A percentile compares a stretch with the other conserved stretches of the same genome.
Evolutionary conservation across 495 filamentous ascomycete species (phyloP).

Genomic region (Aspergillus bridgeri): DNA sequence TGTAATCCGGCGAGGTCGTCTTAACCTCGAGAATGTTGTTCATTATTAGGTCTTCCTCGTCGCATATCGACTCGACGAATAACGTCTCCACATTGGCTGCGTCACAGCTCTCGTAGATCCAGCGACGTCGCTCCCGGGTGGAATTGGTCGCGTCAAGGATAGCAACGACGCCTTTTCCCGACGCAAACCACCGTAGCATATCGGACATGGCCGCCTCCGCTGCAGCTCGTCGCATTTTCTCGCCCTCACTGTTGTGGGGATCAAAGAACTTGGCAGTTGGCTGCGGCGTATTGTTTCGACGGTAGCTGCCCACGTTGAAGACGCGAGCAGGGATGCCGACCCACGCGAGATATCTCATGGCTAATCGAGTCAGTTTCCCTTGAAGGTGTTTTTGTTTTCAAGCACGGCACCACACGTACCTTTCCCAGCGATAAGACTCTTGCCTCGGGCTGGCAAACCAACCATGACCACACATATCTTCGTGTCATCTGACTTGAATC

Average conservation of each 20-base stretch:
- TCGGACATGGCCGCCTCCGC: slow-evolving; percentile 86
- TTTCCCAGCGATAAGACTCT: slow-evolving; percentile 95
- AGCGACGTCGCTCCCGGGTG: slow-evolving; percentile 80
- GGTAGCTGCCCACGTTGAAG: slow-evolving; percentile 97
- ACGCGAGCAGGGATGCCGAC: slow-evolving; percentile 86
- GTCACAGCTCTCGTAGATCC: slow-evolving; percentile 77
- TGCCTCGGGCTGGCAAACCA: slow-evolving; percentile 88
- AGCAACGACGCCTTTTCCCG: slow-evolving; percentile 71
- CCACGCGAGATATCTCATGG: slow-evolving; percentile 93
- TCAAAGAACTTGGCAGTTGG: slow-evolving; percentile 93
- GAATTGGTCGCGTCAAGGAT: slow-evolving; percentile 96
- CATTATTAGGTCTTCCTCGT: slow-evolving; percentile 93
- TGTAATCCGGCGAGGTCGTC: slow-evolving; percentile 91
- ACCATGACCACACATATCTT: slow-evolving; percentile 99
- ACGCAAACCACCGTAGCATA: slow-evolving; percentile 86
- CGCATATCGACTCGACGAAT: slow-evolving; percentile 94
- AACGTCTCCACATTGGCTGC: slow-evolving; percentile 79
- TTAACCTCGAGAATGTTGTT: slow-evolving; percentile 97
- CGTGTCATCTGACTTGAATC: slow-evolving; percentile 81
- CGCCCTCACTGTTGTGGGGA: slow-evolving; percentile 79
- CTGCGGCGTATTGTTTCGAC: slow-evolving; percentile 78
- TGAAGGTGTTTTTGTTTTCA: too few species aligned
- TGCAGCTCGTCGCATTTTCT: slow-evolving; percentile 80
- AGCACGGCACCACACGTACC: too few species aligned
- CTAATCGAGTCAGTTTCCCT: slow-evolving; percentile 38